phyloP scores from a whole-genome alignment of 495 filamentous ascomycete genomes.

The Ascodesmis nigricans region DNA sequence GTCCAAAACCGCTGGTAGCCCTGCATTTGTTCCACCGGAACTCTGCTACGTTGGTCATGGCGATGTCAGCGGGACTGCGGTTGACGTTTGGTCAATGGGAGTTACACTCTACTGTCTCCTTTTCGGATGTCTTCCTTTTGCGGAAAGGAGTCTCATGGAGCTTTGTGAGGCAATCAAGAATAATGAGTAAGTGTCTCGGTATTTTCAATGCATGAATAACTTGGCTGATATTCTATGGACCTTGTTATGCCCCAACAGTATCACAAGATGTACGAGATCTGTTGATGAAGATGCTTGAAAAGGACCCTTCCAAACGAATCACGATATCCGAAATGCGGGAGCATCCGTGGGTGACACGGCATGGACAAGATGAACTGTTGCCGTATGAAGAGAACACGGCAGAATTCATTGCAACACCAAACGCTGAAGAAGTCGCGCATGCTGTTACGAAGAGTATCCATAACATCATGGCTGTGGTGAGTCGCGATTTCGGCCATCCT shows the following conservation, averaged over 20 bases:
- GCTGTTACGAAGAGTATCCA: conserved; percentile 79
- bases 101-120: conserved; percentile 81
- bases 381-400: conserved; percentile 70
- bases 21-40: conserved; percentile 86
- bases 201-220: too few species aligned
- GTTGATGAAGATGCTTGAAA: conserved; percentile 46
- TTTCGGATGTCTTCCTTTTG: conserved; percentile 74
- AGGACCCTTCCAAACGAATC: conserved; percentile 57
- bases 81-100: conserved; percentile 98
- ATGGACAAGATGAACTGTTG: conserved; percentile 59
- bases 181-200: conserved; percentile 26
- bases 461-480: conserved; percentile 63
- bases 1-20: conserved; percentile 81
- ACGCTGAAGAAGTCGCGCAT: conserved; percentile 66
- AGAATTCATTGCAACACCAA: conserved; percentile 54
- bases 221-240: too few species aligned
- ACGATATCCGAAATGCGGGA: conserved; percentile 63
- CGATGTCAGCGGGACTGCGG: conserved; percentile 66
- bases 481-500: conserved; percentile 16
- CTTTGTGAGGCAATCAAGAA: conserved; percentile 72
- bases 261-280: conserved; percentile 45
- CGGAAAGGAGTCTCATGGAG: conserved; percentile 49
- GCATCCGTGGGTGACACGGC: conserved; percentile 83
- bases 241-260: too few species aligned
- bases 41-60: conserved; percentile 77